Conservation (phyloP, 805 yeast species). For the Cyberlindnera saturnus region DNA sequence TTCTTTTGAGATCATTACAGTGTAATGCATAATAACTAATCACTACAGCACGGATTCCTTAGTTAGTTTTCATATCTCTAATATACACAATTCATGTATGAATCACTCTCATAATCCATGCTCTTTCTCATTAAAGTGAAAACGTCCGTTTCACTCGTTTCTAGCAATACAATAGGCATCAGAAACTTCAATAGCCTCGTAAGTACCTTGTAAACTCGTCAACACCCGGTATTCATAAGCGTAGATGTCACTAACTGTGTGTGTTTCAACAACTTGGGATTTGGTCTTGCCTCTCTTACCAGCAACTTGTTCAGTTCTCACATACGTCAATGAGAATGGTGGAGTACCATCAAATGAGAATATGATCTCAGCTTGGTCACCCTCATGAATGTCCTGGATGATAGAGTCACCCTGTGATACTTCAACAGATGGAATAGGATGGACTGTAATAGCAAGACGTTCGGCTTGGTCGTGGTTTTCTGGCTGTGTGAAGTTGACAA, state of each 20-base stretch:
- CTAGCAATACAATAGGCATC: conserved; percentile 72
- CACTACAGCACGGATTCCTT: too few species aligned
- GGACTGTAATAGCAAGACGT: conserved; percentile 34
- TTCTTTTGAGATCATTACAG: conserved; percentile 2
- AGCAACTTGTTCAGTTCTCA: conserved; percentile 53
- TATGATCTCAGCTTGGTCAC: conserved; percentile 84
- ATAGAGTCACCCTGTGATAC: conserved; percentile 72
- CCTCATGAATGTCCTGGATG: conserved; percentile 84
- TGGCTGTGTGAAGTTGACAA: conserved; percentile 47
- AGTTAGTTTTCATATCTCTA: too few species aligned
- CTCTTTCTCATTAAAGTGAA: not conserved
- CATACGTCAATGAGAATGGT: conserved; percentile 83
- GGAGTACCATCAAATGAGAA: conserved; percentile 84
- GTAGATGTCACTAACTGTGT: conserved; percentile 53
- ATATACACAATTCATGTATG: conserved; percentile 1
- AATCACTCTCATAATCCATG: too few species aligned
- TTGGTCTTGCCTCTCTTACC: conserved; percentile 37
- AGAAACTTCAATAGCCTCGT: conserved; percentile 84
- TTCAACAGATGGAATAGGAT: conserved; percentile 72
- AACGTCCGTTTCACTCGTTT: conserved; percentile 24
- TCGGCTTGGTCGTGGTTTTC: conserved; percentile 28
- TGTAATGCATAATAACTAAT: not conserved
- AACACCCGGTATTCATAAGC: conserved; percentile 62
- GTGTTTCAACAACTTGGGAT: conserved; percentile 56
- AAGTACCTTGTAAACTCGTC: conserved; percentile 87